Evolutionary conservation across 2,329 filamentous ascomycete species (phyloP).

Genomic region (Coniochaeta ligniaria): DNA sequence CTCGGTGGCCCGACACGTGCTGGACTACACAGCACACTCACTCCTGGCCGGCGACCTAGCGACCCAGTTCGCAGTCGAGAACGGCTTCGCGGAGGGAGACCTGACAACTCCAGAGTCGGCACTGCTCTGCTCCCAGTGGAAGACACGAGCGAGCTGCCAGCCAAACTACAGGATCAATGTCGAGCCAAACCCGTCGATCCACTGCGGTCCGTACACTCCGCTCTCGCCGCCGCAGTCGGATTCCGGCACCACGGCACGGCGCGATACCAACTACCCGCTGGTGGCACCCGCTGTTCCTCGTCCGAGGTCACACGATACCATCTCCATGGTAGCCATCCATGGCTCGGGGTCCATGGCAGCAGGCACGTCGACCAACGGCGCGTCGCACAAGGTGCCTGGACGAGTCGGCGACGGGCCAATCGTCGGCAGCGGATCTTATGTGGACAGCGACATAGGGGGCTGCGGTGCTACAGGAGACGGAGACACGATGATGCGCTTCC

Average conservation of each 20-base stretch:
- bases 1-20: conserved; percentile 40
- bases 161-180: conserved; percentile 44
- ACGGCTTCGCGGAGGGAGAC: conserved; percentile 39
- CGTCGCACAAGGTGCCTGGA: conserved; percentile 45
- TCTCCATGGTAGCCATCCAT: conserved; percentile 43
- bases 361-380: conserved; percentile 49
- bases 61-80: conserved; percentile 43
- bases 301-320: conserved; percentile 41
- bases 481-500: conserved; percentile 49
- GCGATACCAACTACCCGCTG: background rate
- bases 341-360: conserved; percentile 39
- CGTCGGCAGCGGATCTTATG: conserved; percentile 46
- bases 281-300: conserved; percentile 1
- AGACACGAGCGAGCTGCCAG: conserved; percentile 28
- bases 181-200: conserved; percentile 29
- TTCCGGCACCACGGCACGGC: background rate
- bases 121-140: conserved; percentile 35
- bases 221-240: conserved; percentile 6
- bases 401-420: conserved; percentile 50
- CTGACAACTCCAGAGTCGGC: conserved; percentile 33
- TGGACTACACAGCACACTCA: conserved; percentile 44
- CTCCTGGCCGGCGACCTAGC: conserved; percentile 45
- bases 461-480: conserved; percentile 51
- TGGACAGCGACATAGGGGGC: conserved; percentile 43
- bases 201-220: conserved; percentile 41